phyloP scores from a whole-genome alignment of 179 eudicot genomes.

The Monotropa hypopitys region DNA sequence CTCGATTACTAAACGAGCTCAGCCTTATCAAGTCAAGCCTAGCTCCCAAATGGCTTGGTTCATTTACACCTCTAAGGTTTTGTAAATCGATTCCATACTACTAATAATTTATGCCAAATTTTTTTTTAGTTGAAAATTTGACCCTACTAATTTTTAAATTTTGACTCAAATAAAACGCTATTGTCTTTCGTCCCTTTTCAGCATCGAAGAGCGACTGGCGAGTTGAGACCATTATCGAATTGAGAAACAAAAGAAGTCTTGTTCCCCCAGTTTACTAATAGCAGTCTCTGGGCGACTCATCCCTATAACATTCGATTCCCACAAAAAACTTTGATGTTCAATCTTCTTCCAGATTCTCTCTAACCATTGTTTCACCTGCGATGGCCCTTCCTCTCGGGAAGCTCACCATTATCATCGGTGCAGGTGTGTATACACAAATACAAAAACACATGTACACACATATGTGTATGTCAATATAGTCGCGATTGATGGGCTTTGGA shows the following conservation, averaged over 20 bases:
- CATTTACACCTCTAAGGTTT: too few relatives aligned
- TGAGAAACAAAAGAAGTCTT: neutral
- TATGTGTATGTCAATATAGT: neutral
- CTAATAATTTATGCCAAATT: too few relatives aligned
- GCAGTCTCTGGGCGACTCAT: neutral
- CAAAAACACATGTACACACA: neutral
- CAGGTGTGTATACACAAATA: neutral
- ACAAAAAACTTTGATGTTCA: neutral
- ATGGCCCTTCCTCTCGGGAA: slow-evolving; percentile 4
- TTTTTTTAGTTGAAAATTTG: too few relatives aligned
- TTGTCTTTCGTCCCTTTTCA: too few relatives aligned
- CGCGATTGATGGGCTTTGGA: neutral
- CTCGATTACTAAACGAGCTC: too few relatives aligned
- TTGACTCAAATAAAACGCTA: too few relatives aligned
- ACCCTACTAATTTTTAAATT: too few relatives aligned
- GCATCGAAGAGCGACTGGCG: neutral
- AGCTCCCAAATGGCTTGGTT: too few relatives aligned
- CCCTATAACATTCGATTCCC: neutral
- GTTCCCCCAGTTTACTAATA: neutral
- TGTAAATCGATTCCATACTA: too few relatives aligned
- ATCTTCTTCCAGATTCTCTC: neutral
- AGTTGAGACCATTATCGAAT: neutral
- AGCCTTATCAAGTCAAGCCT: too few relatives aligned
- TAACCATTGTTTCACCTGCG: neutral
- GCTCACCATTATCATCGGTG: slow-evolving; percentile 3